Percentiles rank a stretch among this genome's conserved stretches.
phyloP scores from a whole-genome alignment of 306 rosid genomes.

The Prunus campanulata region DNA sequence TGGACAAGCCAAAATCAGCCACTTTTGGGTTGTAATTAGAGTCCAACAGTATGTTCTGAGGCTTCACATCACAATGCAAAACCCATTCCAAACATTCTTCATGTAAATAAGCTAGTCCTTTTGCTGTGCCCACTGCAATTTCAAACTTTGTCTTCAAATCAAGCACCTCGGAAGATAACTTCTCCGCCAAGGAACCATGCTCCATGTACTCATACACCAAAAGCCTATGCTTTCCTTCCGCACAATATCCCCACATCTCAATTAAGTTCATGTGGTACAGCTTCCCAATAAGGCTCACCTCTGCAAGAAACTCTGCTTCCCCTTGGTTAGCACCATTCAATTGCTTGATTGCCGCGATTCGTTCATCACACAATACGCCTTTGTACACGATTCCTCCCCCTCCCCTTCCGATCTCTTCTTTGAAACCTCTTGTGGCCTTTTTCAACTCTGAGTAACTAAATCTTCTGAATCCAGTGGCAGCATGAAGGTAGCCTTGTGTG shows the following conservation, averaged over 20 bases:
- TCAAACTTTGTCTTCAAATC: constrained; percentile 42
- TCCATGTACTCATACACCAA: constrained; percentile 51
- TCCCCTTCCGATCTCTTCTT: constrained; percentile 58
- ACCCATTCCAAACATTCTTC: constrained; percentile 72
- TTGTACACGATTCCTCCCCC: constrained; percentile 50
- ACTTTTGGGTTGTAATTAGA: constrained; percentile 50
- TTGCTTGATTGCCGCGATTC: constrained; percentile 41
- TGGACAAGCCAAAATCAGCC: constrained; percentile 58
- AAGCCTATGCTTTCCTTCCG: constrained; percentile 49
- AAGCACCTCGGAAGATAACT: constrained; percentile 25
- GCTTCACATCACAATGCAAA: constrained; percentile 70
- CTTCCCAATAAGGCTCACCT: constrained; percentile 55
- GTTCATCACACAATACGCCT: constrained; percentile 39
- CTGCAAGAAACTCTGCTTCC: constrained; percentile 55
- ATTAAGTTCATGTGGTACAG: constrained; percentile 64
- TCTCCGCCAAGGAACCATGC: constrained; percentile 41
- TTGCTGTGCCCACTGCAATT: constrained; percentile 52
- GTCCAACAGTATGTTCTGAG: constrained; percentile 60
- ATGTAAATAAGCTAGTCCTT: constrained; percentile 53
- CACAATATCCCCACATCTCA: constrained; percentile 57
- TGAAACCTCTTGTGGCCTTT: constrained; percentile 46
- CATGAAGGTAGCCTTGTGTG: constrained; percentile 29
- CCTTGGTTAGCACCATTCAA: constrained; percentile 44
- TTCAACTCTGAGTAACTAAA: constrained; percentile 47
- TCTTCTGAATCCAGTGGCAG: constrained; percentile 41